These are phyloP conservation scores for Penicillium canariense DNA, from an alignment of 495 filamentous ascomycete genomes.

Conservation along the genomic window DNA sequence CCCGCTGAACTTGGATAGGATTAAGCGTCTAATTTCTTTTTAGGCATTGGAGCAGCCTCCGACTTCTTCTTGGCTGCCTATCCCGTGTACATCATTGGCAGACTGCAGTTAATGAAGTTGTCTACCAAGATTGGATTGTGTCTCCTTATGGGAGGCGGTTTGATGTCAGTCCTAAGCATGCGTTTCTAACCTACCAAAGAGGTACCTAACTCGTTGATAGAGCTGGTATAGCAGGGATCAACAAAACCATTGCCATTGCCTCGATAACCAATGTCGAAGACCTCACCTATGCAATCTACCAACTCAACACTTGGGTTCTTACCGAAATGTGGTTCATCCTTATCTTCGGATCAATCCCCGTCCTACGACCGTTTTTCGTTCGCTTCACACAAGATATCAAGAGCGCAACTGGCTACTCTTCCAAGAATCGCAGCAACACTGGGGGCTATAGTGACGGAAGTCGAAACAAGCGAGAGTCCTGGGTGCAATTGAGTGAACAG, in stretches of 20 bases:
- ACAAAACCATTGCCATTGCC: conserved; percentile 27
- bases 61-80: conserved; percentile 36
- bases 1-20: neutral
- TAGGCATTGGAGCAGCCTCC: conserved; percentile 27
- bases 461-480: conserved; percentile 7
- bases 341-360: conserved; percentile 30
- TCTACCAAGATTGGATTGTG: conserved; percentile 34
- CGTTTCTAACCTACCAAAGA: neutral
- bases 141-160: conserved; percentile 36
- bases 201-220: conserved; percentile 2
- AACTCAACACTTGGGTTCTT: conserved; percentile 27
- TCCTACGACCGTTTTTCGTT: conserved; percentile 24
- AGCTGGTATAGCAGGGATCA: conserved; percentile 27
- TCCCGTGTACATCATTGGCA: conserved; percentile 33
- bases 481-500: conserved; percentile 9
- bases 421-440: conserved; percentile 1
- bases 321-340: conserved; percentile 34
- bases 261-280: conserved; percentile 19
- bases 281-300: conserved; percentile 20
- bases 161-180: conserved; percentile 29
- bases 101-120: conserved; percentile 27
- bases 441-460: conserved; percentile 1
- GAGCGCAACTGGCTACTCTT: conserved; percentile 7
- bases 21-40: neutral
- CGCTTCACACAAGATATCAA: conserved; percentile 21